Percentiles rank a stretch among this genome's conserved stretches.
Evolutionary conservation across 495 filamentous ascomycete genomes (phyloP).

Genomic region (Clavariopsis aquatica): DNA sequence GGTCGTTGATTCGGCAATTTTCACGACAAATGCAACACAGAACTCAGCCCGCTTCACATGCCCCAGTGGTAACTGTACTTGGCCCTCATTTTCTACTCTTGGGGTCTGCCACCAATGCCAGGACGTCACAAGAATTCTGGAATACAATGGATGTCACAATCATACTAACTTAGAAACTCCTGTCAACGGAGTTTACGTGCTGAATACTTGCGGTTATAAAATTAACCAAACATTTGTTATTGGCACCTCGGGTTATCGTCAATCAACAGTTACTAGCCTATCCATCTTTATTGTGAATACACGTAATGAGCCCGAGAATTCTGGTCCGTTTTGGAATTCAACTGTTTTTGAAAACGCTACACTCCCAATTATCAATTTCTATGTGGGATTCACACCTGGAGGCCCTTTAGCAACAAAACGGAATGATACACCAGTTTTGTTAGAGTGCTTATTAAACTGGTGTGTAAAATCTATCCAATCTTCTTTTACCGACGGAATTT

Average conservation of each 20-base stretch:
- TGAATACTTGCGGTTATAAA: slow-evolving; percentile 12
- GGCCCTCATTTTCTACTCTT: slow-evolving; percentile 18
- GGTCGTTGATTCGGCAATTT: neutral
- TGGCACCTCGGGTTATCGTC: neutral
- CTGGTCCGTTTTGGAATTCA: slow-evolving; percentile 2
- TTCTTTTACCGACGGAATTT: neutral
- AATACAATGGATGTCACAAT: slow-evolving; percentile 12
- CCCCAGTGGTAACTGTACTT: slow-evolving; percentile 16
- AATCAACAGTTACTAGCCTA: neutral
- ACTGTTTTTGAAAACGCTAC: slow-evolving; percentile 13
- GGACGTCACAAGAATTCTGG: slow-evolving; percentile 13
- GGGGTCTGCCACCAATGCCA: slow-evolving; percentile 29
- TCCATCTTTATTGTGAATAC: slow-evolving; percentile 1
- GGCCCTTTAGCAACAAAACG: neutral
- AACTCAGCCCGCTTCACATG: slow-evolving; percentile 8
- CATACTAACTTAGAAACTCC: neutral
- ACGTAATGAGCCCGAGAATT: neutral
- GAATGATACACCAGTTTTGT: slow-evolving; percentile 17
- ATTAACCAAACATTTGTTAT: slow-evolving; percentile 13
- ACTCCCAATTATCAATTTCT: slow-evolving; percentile 25
- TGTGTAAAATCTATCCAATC: slow-evolving; percentile 11
- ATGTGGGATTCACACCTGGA: slow-evolving; percentile 24
- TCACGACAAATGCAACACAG: neutral
- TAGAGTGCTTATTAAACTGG: slow-evolving; percentile 28
- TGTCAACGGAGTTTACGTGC: neutral